Evolutionary conservation across 192 early-diverging fungal species (phyloP).

Genomic region (Coemansia sp.): DNA sequence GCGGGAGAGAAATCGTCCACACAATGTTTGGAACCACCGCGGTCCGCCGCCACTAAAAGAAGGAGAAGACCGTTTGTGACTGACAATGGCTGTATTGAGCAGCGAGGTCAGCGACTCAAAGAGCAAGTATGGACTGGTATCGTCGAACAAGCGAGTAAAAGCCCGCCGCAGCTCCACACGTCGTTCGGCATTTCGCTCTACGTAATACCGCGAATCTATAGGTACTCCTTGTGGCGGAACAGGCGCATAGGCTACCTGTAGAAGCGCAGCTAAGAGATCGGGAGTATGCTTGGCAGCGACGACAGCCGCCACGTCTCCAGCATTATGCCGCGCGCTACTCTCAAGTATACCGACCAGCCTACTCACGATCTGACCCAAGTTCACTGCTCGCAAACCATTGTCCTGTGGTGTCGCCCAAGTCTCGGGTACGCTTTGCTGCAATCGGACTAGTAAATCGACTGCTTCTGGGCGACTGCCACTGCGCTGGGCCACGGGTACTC

Average conservation of each 20-base stretch:
- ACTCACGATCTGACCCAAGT: background rate
- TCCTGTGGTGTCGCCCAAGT: background rate
- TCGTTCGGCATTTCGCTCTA: conserved; percentile 34
- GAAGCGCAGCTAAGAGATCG: conserved; percentile 69
- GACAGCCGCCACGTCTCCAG: conserved; percentile 64
- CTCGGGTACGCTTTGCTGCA: conserved; percentile 11
- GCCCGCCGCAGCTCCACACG: conserved; percentile 30
- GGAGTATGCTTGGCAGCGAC: conserved; percentile 61
- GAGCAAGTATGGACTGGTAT: conserved; percentile 59
- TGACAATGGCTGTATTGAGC: conserved; percentile 60
- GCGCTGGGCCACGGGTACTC: conserved; percentile 63
- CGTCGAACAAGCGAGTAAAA: conserved; percentile 51
- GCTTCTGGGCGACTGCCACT: conserved; percentile 51
- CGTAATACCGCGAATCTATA: conserved; percentile 33
- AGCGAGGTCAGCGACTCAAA: conserved; percentile 72
- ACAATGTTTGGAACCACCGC: conserved; percentile 68
- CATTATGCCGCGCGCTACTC: conserved; percentile 18
- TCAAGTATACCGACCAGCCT: conserved; percentile 26
- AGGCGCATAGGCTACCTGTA: conserved; percentile 74
- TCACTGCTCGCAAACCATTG: too few species aligned
- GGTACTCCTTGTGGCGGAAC: conserved; percentile 5
- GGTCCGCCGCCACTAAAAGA: conserved; percentile 23
- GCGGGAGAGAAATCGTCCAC: conserved; percentile 70
- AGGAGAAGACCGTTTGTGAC: conserved; percentile 16
- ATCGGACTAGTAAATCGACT: conserved; percentile 20